phyloP scores from a whole-genome alignment of 805 yeast genomes.

The Wickerhamiella lipophila region DNA sequence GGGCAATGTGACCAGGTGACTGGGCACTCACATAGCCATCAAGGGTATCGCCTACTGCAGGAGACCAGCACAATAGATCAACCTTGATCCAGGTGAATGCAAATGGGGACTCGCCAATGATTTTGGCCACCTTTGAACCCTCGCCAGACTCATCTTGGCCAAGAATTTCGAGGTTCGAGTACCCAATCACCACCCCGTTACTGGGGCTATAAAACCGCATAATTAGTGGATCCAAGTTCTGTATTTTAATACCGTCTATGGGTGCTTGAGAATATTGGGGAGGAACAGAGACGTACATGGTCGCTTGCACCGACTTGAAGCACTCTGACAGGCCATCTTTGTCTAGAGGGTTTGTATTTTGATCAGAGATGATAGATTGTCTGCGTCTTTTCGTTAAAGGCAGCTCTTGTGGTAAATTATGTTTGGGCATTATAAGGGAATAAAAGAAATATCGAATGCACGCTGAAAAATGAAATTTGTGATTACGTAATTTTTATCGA shows the following conservation, averaged over 20 bases:
- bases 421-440: conserved; percentile 8
- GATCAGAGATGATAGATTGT: conserved; percentile 14
- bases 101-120: conserved; percentile 74
- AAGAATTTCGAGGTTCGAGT: conserved; percentile 47
- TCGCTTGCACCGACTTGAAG: conserved; percentile 47
- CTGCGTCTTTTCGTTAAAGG: conserved; percentile 15
- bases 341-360: conserved; percentile 21
- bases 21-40: conserved; percentile 88
- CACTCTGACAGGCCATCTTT: conserved; percentile 40
- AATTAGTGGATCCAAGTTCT: conserved; percentile 79
- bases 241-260: conserved; percentile 64
- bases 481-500: not conserved
- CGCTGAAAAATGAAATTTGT: not conserved
- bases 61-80: conserved; percentile 79
- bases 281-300: conserved; percentile 74
- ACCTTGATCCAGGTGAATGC: conserved; percentile 77
- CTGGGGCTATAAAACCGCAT: conserved; percentile 67
- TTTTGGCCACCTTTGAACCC: conserved; percentile 40
- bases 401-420: not conserved
- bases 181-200: conserved; percentile 75
- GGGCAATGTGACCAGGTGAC: conserved; percentile 88
- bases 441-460: not conserved
- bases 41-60: conserved; percentile 70
- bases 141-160: conserved; percentile 34
- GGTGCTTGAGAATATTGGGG: conserved; percentile 65